These are phyloP conservation scores for Strobilomyces echinocephalus DNA, from an alignment of 768 basidiomycete species.

Conservation along the genomic window DNA sequence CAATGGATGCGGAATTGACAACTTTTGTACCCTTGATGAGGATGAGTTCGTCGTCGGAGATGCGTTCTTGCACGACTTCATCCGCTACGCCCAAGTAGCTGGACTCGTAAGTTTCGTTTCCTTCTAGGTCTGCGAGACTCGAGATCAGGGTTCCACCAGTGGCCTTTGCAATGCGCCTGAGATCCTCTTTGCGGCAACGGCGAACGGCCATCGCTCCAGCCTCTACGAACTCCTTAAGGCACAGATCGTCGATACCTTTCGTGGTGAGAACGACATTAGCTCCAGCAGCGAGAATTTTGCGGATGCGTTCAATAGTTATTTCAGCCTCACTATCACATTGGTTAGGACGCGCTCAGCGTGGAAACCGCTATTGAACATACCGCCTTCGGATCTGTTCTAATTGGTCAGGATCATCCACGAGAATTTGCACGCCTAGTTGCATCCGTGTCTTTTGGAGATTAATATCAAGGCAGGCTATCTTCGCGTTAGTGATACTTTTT, in stretches of 20 bases:
- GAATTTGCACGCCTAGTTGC: constrained; percentile 96
- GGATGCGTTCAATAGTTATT: constrained; percentile 91
- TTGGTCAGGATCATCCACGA: constrained; percentile 94
- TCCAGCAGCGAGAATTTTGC: constrained; percentile 92
- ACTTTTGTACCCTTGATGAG: constrained; percentile 97
- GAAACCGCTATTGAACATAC: constrained; percentile 37
- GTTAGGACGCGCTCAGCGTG: constrained; percentile 9
- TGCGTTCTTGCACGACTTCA: constrained; percentile 94
- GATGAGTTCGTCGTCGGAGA: constrained; percentile 98
- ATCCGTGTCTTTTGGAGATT: constrained; percentile 95
- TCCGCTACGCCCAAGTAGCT: constrained; percentile 88
- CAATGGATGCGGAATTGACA: constrained; percentile 87
- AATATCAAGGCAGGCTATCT: constrained; percentile 98
- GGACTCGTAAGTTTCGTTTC: constrained; percentile 95
- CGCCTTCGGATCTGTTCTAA: constrained; percentile 93
- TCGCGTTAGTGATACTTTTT: constrained; percentile 85
- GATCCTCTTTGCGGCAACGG: constrained; percentile 95
- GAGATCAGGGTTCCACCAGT: constrained; percentile 93
- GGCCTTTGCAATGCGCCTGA: constrained; percentile 93
- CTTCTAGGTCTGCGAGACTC: constrained; percentile 92
- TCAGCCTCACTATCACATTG: constrained; percentile 75
- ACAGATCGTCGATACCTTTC: constrained; percentile 97
- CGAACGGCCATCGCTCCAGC: constrained; percentile 98
- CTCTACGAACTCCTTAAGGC: constrained; percentile 97
- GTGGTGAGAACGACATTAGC: constrained; percentile 97